Conservation (phyloP, 345 rosid genomes). For the Populus davidiana region DNA sequence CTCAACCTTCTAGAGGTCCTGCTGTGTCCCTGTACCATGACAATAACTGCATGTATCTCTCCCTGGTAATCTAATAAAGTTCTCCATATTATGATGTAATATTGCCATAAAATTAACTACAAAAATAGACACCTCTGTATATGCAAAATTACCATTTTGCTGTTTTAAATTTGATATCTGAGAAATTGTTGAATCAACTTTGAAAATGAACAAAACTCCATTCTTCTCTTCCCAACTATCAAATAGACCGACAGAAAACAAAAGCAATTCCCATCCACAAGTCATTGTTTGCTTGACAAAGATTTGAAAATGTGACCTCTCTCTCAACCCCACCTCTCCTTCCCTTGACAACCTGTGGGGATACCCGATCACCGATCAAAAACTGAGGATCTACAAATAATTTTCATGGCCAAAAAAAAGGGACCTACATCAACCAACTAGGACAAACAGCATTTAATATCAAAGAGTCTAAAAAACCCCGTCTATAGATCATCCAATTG, state of each 20-base stretch:
- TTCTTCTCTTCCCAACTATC: slow-evolving; percentile 1
- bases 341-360: background rate
- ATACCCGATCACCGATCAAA: background rate
- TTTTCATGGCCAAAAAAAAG: slow-evolving; percentile 6
- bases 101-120: background rate
- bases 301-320: background rate
- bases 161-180: background rate
- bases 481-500: background rate
- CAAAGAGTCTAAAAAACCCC: slow-evolving; percentile 1
- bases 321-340: background rate
- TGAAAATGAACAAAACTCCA: background rate
- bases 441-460: slow-evolving; percentile 4
- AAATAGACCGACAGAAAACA: background rate
- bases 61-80: background rate
- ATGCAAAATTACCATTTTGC: background rate
- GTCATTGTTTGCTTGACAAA: background rate
- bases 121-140: background rate
- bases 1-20: background rate
- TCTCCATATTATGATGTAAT: background rate
- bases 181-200: background rate
- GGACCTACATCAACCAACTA: slow-evolving; percentile 10
- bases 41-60: background rate
- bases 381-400: slow-evolving; percentile 5
- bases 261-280: background rate
- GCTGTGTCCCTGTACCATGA: no score